phyloP scores from a whole-genome alignment of 768 basidiomycete genomes.

The Tylopilus sp. region DNA sequence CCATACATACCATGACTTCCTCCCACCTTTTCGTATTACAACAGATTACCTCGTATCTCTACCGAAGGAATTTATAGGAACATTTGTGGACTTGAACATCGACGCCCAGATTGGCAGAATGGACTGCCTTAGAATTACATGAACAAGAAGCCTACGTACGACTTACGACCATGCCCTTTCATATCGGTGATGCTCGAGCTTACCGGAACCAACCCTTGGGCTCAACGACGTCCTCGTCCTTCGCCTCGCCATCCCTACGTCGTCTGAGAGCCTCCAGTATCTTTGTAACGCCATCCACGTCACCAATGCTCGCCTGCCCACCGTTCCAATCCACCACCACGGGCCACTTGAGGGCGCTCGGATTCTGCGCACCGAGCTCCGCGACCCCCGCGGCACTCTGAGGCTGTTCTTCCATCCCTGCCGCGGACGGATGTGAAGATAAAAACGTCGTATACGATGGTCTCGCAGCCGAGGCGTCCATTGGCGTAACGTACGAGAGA shows the following conservation, averaged over 20 bases:
- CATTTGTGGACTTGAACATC: not conserved
- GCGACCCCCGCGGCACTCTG: slow-evolving; percentile 45
- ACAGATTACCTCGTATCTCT: not conserved
- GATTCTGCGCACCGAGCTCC: slow-evolving; percentile 51
- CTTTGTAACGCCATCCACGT: slow-evolving; percentile 62
- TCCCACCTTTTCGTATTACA: not conserved
- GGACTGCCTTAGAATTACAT: not conserved
- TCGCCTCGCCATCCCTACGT: slow-evolving; percentile 64
- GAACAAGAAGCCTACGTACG: not conserved
- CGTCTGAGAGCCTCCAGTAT: slow-evolving; percentile 66
- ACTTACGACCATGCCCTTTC: not conserved
- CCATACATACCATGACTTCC: not conserved
- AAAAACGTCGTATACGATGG: slow-evolving; percentile 42
- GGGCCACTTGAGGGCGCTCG: slow-evolving; percentile 69
- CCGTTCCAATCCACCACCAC: slow-evolving; percentile 76
- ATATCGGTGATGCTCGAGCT: not conserved
- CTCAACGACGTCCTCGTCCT: slow-evolving; percentile 36
- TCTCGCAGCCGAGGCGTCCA: slow-evolving; percentile 30
- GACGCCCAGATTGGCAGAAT: too few species aligned
- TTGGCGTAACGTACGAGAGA: slow-evolving; percentile 47
- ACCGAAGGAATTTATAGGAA: not conserved
- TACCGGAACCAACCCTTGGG: slow-evolving; percentile 58
- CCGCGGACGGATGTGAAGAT: slow-evolving; percentile 55
- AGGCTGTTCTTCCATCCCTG: slow-evolving; percentile 36
- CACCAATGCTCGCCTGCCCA: slow-evolving; percentile 63